Evolutionary conservation across 202 grass and related monocot species (phyloP).

Genomic region (Bolboschoenoplectus hybrid): DNA sequence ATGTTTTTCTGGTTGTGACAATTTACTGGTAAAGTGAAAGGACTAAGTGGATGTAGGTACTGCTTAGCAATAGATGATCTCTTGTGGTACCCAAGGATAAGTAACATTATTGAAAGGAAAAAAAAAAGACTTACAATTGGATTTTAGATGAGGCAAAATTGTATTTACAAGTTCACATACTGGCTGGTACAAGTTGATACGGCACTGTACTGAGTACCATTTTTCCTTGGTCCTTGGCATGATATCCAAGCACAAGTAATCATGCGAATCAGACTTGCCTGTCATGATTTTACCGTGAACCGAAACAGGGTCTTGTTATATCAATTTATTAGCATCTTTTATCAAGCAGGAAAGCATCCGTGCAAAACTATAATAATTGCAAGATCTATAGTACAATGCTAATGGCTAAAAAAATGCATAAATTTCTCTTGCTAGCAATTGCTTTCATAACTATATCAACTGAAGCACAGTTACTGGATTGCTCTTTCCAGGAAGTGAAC

Average conservation of each 20-base stretch:
- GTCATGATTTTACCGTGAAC: constrained; percentile 29
- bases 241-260: background rate
- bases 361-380: background rate
- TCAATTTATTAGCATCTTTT: background rate
- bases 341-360: background rate
- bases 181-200: background rate
- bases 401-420: background rate
- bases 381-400: background rate
- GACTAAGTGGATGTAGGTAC: background rate
- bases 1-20: background rate
- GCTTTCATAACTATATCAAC: background rate
- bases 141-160: background rate
- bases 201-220: background rate
- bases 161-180: background rate
- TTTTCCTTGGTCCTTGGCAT: background rate
- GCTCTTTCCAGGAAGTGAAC: constrained; percentile 37
- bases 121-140: background rate
- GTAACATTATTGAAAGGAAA: background rate
- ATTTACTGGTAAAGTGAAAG: background rate
- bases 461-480: constrained; percentile 31
- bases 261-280: constrained; percentile 10
- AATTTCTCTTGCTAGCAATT: constrained; percentile 18
- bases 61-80: background rate
- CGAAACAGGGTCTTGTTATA: background rate
- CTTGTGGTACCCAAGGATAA: background rate